These are phyloP conservation scores for Prototheca stagnorum DNA, from an alignment of 163 green algal species.

Conservation along the genomic window DNA sequence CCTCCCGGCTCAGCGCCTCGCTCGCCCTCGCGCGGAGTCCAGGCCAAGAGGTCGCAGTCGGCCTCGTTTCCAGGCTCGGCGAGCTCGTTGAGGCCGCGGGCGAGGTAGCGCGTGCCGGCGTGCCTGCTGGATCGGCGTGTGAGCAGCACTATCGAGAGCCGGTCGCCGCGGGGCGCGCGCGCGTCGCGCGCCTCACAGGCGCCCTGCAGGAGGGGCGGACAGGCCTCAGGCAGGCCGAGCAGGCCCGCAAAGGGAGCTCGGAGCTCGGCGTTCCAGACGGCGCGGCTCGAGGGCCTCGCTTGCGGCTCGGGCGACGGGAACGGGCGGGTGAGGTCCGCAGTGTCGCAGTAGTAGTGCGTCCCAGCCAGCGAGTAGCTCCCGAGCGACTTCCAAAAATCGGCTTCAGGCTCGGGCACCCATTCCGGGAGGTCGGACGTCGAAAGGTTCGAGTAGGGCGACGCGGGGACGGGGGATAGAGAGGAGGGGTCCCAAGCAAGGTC, in stretches of 20 bases:
- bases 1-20: too few relatives aligned
- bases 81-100: constrained; percentile 77
- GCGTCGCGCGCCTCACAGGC: constrained; percentile 1
- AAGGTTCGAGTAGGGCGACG: too few relatives aligned
- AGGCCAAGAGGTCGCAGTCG: constrained; percentile 40
- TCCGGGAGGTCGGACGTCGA: too few relatives aligned
- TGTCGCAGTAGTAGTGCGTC: constrained; percentile 87
- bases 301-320: constrained; percentile 52
- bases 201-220: constrained; percentile 73
- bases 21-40: too few relatives aligned
- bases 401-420: constrained; percentile 2
- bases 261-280: constrained; percentile 91
- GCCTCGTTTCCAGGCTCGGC: constrained; percentile 63
- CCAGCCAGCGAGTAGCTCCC: constrained; percentile 26
- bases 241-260: constrained; percentile 41
- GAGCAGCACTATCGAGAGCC: constrained; percentile 51
- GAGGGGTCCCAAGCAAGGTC: too few relatives aligned
- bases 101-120: constrained; percentile 73
- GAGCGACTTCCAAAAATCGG: constrained; percentile 20
- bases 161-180: constrained; percentile 34
- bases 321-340: constrained; percentile 71
- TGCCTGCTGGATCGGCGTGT: constrained; percentile 70
- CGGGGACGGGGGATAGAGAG: too few relatives aligned
- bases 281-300: constrained; percentile 19
- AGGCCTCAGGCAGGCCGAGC: constrained; percentile 52